These are phyloP conservation scores for Syzygium malaccense DNA, from an alignment of 441 rosid genomes.

Conservation along the genomic window DNA sequence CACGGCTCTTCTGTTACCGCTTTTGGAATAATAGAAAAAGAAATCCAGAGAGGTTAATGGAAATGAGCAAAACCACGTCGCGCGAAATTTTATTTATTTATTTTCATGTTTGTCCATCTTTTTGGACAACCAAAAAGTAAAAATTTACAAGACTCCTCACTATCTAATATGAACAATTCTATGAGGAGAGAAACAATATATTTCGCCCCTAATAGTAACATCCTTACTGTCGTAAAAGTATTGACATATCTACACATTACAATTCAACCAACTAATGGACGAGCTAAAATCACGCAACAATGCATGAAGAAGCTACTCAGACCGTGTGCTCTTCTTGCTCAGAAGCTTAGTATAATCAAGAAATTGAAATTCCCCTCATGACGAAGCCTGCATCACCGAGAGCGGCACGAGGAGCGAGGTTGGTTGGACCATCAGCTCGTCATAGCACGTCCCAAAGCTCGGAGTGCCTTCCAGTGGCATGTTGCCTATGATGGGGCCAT, in stretches of 20 bases:
- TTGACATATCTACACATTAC: fast-evolving
- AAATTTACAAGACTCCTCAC: background rate
- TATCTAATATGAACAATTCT: background rate
- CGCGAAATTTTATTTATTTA: fast-evolving
- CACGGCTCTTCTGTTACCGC: no score
- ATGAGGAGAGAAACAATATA: background rate
- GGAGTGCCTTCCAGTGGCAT: background rate
- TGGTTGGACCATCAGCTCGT: background rate
- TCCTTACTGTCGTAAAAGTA: background rate
- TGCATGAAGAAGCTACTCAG: background rate
- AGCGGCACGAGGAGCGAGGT: background rate
- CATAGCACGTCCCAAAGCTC: background rate
- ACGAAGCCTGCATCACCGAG: background rate
- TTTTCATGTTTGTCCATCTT: background rate
- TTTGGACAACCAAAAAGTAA: background rate
- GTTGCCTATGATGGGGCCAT: background rate
- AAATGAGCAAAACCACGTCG: background rate
- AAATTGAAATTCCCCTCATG: background rate
- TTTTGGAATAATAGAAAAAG: no score
- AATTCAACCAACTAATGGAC: background rate
- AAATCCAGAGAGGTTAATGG: no score
- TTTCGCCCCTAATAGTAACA: background rate
- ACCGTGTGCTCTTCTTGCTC: background rate
- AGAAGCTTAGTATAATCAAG: background rate
- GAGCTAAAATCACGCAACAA: background rate